These are phyloP conservation scores for Wickerhamiella cacticola DNA, from an alignment of 805 yeast species.

Conservation along the genomic window DNA sequence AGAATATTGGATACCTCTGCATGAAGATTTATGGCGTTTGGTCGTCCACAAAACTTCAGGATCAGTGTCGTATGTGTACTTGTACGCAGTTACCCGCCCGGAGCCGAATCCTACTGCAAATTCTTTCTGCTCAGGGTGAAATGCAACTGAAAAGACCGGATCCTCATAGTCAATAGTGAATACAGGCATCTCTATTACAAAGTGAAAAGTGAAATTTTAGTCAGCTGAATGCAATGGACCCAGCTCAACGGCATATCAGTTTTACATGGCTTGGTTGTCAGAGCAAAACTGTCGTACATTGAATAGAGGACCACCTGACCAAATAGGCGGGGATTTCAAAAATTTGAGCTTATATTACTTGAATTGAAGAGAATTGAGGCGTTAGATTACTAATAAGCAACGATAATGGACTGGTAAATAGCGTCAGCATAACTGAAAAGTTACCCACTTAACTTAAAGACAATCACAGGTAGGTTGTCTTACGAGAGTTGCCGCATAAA, in stretches of 20 bases:
- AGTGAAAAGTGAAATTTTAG: conserved; percentile 1
- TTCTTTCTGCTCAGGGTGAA: conserved; percentile 62
- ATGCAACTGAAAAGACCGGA: conserved; percentile 54
- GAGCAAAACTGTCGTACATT: too few species aligned
- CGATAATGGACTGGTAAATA: too few species aligned
- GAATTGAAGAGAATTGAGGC: too few species aligned
- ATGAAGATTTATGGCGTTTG: conserved; percentile 79
- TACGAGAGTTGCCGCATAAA: conserved; percentile 28
- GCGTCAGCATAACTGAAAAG: too few species aligned
- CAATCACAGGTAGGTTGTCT: conserved; percentile 15
- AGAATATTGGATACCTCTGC: conserved; percentile 59
- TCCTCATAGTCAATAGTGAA: conserved; percentile 23
- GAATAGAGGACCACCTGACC: too few species aligned
- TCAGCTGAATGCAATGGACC: too few species aligned
- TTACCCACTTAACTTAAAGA: conserved; percentile 1
- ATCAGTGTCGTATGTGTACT: conserved; percentile 42
- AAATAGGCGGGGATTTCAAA: too few species aligned
- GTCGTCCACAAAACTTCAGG: conserved; percentile 56
- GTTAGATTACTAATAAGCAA: too few species aligned
- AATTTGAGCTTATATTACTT: too few species aligned
- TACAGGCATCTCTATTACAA: conserved; percentile 19
- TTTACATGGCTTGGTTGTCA: too few species aligned
- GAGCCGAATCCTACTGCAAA: conserved; percentile 66
- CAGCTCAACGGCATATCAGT: too few species aligned
- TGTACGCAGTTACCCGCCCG: conserved; percentile 56